Conservation (phyloP, 2,329 filamentous ascomycete species). For the Nemania sp. region DNA sequence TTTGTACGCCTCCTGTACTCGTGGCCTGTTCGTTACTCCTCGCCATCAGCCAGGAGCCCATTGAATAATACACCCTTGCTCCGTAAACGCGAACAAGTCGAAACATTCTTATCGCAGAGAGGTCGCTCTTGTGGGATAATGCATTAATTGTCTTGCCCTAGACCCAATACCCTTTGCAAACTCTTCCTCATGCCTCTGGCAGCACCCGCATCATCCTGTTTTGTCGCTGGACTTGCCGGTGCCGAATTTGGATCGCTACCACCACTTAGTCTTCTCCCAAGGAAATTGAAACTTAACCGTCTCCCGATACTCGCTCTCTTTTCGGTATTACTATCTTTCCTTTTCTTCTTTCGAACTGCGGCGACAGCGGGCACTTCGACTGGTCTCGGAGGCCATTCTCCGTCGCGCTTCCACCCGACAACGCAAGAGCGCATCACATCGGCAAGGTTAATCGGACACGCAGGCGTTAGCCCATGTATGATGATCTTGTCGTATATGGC, state of each 20-base stretch:
- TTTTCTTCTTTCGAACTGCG: slow-evolving; percentile 58
- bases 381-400: slow-evolving; percentile 86
- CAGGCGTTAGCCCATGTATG: slow-evolving; percentile 80
- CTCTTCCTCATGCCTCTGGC: slow-evolving; percentile 51
- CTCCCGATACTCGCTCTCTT: slow-evolving; percentile 52
- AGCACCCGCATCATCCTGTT: slow-evolving; percentile 36
- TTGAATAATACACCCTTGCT: slow-evolving; percentile 17
- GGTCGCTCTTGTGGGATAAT: not conserved
- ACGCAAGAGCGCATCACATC: slow-evolving; percentile 87
- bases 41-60: not conserved
- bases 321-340: slow-evolving; percentile 46
- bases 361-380: slow-evolving; percentile 56
- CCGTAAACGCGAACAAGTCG: slow-evolving; percentile 11
- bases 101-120: not conserved
- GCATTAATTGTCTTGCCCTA: slow-evolving; percentile 48
- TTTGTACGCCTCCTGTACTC: slow-evolving; percentile 22
- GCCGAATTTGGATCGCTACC: slow-evolving; percentile 38
- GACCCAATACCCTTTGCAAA: slow-evolving; percentile 52
- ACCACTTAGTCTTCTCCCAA: slow-evolving; percentile 54
- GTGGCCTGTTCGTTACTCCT: slow-evolving; percentile 20
- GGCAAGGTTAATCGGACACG: slow-evolving; percentile 86
- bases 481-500: slow-evolving; percentile 93
- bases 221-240: slow-evolving; percentile 33
- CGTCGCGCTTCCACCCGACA: slow-evolving; percentile 90
- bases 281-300: slow-evolving; percentile 62